Base-by-base conservation (phyloP, 352 stramenopile species). In the Phytopythium boreale region DNA sequence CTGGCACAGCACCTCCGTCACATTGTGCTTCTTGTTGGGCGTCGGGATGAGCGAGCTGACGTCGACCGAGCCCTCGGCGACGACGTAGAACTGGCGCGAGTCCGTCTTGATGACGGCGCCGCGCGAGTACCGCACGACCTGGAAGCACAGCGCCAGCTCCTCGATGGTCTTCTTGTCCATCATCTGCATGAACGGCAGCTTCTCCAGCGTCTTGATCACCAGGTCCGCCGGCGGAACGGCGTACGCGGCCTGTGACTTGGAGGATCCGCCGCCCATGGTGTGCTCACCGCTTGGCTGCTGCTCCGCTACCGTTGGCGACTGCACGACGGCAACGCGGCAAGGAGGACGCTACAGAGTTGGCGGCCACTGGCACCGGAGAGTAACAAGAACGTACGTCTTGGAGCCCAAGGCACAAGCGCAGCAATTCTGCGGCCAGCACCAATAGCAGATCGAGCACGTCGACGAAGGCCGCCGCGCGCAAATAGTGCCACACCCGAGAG, bases 151-250 rank as follows among this genome's bases (percentile, higher is more conserved):
- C 6, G 79, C 77, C 27, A 91, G 67, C 43, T 89, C 80, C 17
- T 75, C 61, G 26, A 86, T 59, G 53, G 77, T 68, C 34, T 73
- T 74, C 2, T 75, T 71, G 68, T 89, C 76, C 70, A 91, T 77
- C 63, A 89, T 80, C 61, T 84, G 77, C 69, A 88, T 85, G 64
- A 88, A 89, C 27, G 80, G 79, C 41, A 79, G 65, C 57, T 80
- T 83, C 59, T 80, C 76, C 22, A 89, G 71, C 53, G 74, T 76
- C 31, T 80, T 68, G 19, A 75, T 57, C 44, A 82, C 57, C 55
- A 74, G 52, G 24, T 73, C 79, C 47, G 67, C 52, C 39, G 59
- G 34, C 22, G 26, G 24, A 37, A 62, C 29, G 47, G 26, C 24
- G 44, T 74, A 59, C 52, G 55, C 2, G 4, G 14, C 53, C 43